Evolutionary conservation across 495 filamentous ascomycete genomes (phyloP).

Genomic region (Trichoderma virens): DNA sequence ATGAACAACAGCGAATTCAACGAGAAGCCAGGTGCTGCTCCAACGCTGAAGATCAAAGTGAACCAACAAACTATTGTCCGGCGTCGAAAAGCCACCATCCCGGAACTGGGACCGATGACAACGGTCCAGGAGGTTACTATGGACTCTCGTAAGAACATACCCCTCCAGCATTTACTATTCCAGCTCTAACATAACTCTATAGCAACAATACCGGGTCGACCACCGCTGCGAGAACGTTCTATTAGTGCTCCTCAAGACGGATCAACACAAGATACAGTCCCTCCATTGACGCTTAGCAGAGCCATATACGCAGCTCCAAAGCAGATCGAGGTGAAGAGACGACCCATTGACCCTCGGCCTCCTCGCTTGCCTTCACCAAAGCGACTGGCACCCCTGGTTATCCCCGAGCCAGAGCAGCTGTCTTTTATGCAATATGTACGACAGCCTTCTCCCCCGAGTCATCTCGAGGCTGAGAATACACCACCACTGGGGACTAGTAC

Average conservation of each 20-base stretch:
- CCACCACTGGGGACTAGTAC: not conserved
- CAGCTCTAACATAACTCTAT: constrained; percentile 20
- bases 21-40: constrained; percentile 32
- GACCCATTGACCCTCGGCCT: not conserved
- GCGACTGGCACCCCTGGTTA: constrained; percentile 42
- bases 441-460: constrained; percentile 12
- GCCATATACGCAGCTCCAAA: not conserved
- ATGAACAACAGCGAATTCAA: constrained; percentile 37
- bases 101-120: constrained; percentile 59
- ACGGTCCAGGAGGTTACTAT: constrained; percentile 59
- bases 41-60: constrained; percentile 38
- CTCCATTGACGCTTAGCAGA: not conserved
- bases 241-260: constrained; percentile 50
- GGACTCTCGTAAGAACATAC: constrained; percentile 60
- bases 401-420: constrained; percentile 33
- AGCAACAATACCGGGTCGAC: constrained; percentile 70
- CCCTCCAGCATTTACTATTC: not conserved
- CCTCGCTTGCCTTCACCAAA: constrained; percentile 33
- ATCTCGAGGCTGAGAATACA: not conserved
- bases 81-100: constrained; percentile 54
- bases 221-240: constrained; percentile 58
- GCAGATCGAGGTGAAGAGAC: not conserved
- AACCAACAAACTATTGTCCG: constrained; percentile 46
- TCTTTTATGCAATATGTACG: constrained; percentile 18
- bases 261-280: not conserved